These are phyloP conservation scores for Cucurbita argyrosperma DNA, from an alignment of 306 rosid species.

Conservation along the genomic window DNA sequence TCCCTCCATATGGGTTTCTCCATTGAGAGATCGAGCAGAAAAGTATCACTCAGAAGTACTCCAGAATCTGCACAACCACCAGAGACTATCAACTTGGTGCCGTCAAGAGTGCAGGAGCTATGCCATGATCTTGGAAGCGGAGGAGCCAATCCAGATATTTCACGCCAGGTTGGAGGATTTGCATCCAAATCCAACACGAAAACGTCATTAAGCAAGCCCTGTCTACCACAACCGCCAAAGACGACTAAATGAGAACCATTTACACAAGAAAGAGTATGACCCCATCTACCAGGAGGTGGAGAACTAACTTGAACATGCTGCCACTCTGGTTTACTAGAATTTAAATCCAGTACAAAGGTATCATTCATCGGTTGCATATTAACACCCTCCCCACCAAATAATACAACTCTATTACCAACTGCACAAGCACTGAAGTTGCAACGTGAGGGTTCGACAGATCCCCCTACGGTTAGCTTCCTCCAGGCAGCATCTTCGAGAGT, in stretches of 20 bases:
- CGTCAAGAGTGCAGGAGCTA: slow-evolving; percentile 96
- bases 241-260: slow-evolving; percentile 91
- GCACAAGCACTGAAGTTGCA: slow-evolving; percentile 99
- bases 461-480: slow-evolving; percentile 89
- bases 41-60: slow-evolving; percentile 90
- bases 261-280: slow-evolving; percentile 93
- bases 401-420: slow-evolving; percentile 91
- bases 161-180: slow-evolving; percentile 96
- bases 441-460: slow-evolving; percentile 93
- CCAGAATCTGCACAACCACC: slow-evolving; percentile 99
- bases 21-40: slow-evolving; percentile 93
- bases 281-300: slow-evolving; percentile 99
- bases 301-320: slow-evolving; percentile 95
- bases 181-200: slow-evolving; percentile 89
- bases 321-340: slow-evolving; percentile 89
- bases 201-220: slow-evolving; percentile 96
- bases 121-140: slow-evolving; percentile 99
- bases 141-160: slow-evolving; percentile 96
- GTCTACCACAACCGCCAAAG: slow-evolving; percentile 97
- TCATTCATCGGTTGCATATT: slow-evolving; percentile 99
- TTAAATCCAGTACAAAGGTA: slow-evolving; percentile 84
- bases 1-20: slow-evolving; percentile 96
- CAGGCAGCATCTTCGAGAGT: slow-evolving; percentile 99
- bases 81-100: slow-evolving; percentile 93
- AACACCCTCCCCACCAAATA: slow-evolving; percentile 98